phyloP scores from a whole-genome alignment of 805 yeast species.

The Nakazawaea laoshanensis region DNA sequence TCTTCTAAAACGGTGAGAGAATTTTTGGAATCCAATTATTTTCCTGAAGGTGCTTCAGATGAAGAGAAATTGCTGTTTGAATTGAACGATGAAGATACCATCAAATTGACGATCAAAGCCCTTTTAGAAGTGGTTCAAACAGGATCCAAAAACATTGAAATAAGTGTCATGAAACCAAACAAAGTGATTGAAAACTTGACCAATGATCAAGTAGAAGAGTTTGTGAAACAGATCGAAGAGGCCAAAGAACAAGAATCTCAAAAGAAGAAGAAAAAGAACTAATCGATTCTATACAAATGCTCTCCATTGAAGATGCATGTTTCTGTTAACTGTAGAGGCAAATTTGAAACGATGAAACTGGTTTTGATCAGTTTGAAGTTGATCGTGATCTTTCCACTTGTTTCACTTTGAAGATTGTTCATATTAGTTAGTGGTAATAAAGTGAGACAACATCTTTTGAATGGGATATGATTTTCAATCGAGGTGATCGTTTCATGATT shows the following conservation, averaged over 20 bases:
- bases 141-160: conserved; percentile 93
- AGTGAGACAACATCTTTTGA: conserved; percentile 8
- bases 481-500: conserved; percentile 2
- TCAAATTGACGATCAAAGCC: conserved; percentile 76
- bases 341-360: too few species aligned
- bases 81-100: conserved; percentile 57
- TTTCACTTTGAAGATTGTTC: conserved; percentile 3
- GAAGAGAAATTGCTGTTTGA: conserved; percentile 47
- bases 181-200: conserved; percentile 48
- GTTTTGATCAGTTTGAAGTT: not conserved
- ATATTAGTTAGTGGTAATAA: conserved; percentile 7
- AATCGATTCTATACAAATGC: conserved; percentile 5
- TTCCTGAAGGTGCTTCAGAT: conserved; percentile 13
- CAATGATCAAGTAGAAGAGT: conserved; percentile 62
- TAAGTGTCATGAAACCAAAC: conserved; percentile 75
- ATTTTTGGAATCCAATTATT: conserved; percentile 83
- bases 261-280: conserved; percentile 40
- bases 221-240: conserved; percentile 76
- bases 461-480: conserved; percentile 2
- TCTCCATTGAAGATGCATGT: conserved; percentile 9
- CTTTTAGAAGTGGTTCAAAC: conserved; percentile 95
- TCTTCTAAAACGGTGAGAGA: conserved; percentile 93
- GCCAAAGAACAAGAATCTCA: conserved; percentile 83
- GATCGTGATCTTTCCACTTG: not conserved
- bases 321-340: not conserved